Evolutionary conservation across 2,329 filamentous ascomycete species (phyloP).

Genomic region (Talaromyces sp.): DNA sequence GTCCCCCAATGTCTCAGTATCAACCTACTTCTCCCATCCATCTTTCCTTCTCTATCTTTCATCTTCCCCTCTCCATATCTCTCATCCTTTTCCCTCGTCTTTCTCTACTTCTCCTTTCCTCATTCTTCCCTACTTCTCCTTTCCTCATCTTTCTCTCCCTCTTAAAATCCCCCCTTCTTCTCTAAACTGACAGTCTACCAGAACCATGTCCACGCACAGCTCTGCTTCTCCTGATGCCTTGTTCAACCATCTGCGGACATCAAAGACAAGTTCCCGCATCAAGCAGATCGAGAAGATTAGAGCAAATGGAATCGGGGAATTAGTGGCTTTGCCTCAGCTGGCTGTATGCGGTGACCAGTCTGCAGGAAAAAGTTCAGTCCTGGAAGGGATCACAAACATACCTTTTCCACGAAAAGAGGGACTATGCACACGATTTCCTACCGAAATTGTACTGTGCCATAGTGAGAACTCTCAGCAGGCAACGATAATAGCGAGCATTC

Average conservation of each 20-base stretch:
- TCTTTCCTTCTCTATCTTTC: too few relatives aligned
- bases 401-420: not conserved
- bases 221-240: not conserved
- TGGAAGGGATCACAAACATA: not conserved
- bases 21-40: too few relatives aligned
- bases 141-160: too few relatives aligned
- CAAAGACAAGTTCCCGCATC: not conserved
- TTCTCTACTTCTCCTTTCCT: too few relatives aligned
- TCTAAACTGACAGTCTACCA: too few relatives aligned
- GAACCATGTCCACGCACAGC: not conserved
- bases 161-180: too few relatives aligned
- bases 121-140: too few relatives aligned
- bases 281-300: not conserved
- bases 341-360: not conserved
- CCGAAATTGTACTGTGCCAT: not conserved
- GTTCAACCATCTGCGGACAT: not conserved
- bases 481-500: not conserved
- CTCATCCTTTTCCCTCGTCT: too few relatives aligned
- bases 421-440: conserved; percentile 8
- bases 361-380: not conserved
- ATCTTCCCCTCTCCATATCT: too few relatives aligned
- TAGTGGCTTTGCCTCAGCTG: not conserved
- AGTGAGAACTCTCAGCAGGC: not conserved
- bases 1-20: too few relatives aligned
- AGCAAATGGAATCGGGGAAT: not conserved